phyloP scores from a whole-genome alignment of 345 rosid genomes.

The Crucihimalaya himalaica region DNA sequence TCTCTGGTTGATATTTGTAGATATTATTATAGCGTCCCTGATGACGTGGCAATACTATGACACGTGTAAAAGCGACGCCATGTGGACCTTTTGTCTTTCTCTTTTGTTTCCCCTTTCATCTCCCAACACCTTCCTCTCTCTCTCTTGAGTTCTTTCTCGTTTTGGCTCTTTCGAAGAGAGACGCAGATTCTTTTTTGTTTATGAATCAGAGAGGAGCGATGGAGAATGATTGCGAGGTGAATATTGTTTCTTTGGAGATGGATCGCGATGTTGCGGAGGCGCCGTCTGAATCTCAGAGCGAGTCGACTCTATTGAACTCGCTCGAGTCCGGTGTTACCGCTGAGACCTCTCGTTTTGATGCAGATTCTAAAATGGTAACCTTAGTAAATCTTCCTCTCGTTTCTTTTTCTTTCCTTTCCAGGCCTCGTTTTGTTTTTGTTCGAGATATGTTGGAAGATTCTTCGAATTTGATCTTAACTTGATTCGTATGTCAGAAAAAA shows the following conservation, averaged over 20 bases:
- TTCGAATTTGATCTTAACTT: not conserved
- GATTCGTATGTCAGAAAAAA: not conserved
- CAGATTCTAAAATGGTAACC: slow-evolving; percentile 41
- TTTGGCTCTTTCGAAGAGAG: slow-evolving; percentile 8
- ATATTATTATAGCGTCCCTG: slow-evolving; percentile 43
- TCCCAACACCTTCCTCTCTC: slow-evolving; percentile 1
- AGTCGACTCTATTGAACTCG: slow-evolving; percentile 45
- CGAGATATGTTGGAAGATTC: slow-evolving; percentile 10
- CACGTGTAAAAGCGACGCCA: slow-evolving; percentile 74
- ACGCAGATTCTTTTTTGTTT: not conserved
- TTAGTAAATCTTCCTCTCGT: not conserved
- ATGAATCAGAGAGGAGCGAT: slow-evolving; percentile 18
- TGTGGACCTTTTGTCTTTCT: slow-evolving; percentile 46
- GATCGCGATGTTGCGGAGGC: slow-evolving; percentile 40
- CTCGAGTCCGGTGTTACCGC: slow-evolving; percentile 46
- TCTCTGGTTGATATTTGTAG: slow-evolving; percentile 52
- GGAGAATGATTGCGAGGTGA: slow-evolving; percentile 34
- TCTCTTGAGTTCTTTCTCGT: slow-evolving; percentile 1
- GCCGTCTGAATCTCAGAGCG: slow-evolving; percentile 31
- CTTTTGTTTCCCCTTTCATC: not conserved
- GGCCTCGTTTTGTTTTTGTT: not conserved
- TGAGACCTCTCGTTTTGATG: slow-evolving; percentile 32
- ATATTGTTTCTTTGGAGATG: slow-evolving; percentile 31
- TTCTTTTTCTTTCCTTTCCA: not conserved
- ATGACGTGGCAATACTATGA: slow-evolving; percentile 47